Conservation (phyloP, 2,329 filamentous ascomycete species). For the Aspergillus pseudoterreus region DNA sequence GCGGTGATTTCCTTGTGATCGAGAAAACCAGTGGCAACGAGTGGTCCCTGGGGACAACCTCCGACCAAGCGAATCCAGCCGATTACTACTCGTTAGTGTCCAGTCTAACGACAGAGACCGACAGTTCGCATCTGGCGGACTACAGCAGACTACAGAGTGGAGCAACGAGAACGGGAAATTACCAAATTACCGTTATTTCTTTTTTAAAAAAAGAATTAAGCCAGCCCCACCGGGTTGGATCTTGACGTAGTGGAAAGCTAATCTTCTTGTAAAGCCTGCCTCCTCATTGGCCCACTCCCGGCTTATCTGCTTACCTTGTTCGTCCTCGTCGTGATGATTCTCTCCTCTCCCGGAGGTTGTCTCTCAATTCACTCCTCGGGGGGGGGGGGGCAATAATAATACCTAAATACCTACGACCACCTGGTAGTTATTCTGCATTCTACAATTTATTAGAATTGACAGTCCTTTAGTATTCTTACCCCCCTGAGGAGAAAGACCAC, state of each 20-base stretch:
- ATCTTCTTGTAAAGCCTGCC: conserved; percentile 27
- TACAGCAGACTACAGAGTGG: no score
- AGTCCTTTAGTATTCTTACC: no score
- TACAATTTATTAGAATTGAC: no score
- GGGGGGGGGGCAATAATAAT: no score
- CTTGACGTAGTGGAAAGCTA: conserved; percentile 37
- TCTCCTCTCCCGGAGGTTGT: background rate
- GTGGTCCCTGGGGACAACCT: background rate
- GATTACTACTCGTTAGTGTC: no score
- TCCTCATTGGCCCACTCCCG: conserved; percentile 26
- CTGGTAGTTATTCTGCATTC: no score
- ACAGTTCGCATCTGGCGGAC: no score
- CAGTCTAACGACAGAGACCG: no score
- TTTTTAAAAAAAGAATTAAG: conserved; percentile 4
- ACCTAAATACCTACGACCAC: no score
- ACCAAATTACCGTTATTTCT: background rate
- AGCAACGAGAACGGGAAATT: background rate
- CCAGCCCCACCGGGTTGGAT: conserved; percentile 23
- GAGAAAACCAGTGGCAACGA: no score
- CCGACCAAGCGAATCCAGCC: no score
- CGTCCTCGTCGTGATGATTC: background rate
- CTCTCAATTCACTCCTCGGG: background rate
- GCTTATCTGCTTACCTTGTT: conserved; percentile 27
- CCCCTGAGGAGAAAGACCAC: background rate
- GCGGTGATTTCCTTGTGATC: no score